phyloP scores from a whole-genome alignment of 805 yeast species.

The Saturnispora saitoi region DNA sequence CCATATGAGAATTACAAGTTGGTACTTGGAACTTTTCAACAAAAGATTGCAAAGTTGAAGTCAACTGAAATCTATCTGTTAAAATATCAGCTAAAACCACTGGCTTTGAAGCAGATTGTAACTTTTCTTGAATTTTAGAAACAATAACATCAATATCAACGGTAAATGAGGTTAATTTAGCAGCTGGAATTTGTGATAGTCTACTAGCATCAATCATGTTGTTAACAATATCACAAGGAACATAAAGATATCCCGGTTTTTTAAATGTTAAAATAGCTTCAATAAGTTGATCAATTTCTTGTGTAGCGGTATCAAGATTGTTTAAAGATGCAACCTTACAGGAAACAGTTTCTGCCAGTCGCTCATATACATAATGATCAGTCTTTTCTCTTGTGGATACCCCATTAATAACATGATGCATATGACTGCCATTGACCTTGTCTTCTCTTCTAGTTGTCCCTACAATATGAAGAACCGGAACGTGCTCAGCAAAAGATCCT shows the following conservation, averaged over 20 bases:
- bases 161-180: conserved; percentile 22
- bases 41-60: conserved; percentile 38
- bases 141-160: conserved; percentile 15
- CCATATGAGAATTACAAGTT: conserved; percentile 55
- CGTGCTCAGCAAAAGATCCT: conserved; percentile 76
- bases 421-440: conserved; percentile 24
- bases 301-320: conserved; percentile 39
- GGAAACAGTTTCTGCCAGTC: conserved; percentile 48
- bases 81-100: conserved; percentile 65
- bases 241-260: conserved; percentile 74
- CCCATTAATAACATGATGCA: conserved; percentile 57
- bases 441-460: conserved; percentile 53
- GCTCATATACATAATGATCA: conserved; percentile 58
- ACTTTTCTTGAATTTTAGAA: conserved; percentile 35
- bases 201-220: conserved; percentile 29
- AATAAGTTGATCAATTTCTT: conserved; percentile 63
- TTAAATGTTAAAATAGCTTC: conserved; percentile 43
- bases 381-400: conserved; percentile 38
- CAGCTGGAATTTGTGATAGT: conserved; percentile 17
- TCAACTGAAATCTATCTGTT: conserved; percentile 50
- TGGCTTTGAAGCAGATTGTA: conserved; percentile 51
- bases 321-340: conserved; percentile 46
- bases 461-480: conserved; percentile 75
- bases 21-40: conserved; percentile 43
- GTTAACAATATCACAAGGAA: conserved; percentile 66